A percentile compares a stretch with the other conserved stretches of the same genome.
These are phyloP conservation scores for Torulaspora franciscae DNA, from an alignment of 805 yeast genomes.

Conservation along the genomic window DNA sequence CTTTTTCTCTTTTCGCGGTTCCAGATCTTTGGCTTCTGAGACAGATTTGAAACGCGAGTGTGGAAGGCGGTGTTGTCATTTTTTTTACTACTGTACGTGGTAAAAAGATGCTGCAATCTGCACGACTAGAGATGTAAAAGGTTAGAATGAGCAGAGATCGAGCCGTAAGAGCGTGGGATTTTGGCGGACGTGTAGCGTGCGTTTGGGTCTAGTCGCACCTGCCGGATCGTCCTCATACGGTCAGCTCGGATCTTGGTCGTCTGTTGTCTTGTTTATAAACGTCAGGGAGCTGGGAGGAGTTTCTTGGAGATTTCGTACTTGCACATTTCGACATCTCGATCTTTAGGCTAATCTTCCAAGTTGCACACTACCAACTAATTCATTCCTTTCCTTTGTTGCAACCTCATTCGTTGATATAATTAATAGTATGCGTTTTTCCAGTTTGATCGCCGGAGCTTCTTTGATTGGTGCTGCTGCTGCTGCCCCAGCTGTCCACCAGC, in stretches of 20 bases:
- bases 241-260: neutral
- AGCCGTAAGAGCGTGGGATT: constrained; percentile 1
- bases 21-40: neutral
- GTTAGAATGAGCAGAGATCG: neutral
- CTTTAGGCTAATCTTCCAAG: neutral
- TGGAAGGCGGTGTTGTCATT: neutral
- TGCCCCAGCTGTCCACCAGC: constrained; percentile 58
- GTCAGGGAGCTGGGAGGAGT: neutral
- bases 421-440: constrained; percentile 45
- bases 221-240: neutral
- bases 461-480: constrained; percentile 50
- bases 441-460: constrained; percentile 43
- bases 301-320: neutral
- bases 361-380: constrained; percentile 15
- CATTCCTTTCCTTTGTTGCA: constrained; percentile 13
- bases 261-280: neutral
- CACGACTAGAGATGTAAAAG: neutral
- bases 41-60: neutral
- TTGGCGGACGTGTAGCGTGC: neutral
- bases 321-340: neutral
- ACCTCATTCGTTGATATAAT: constrained; percentile 3
- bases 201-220: constrained; percentile 1
- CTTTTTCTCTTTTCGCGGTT: neutral
- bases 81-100: neutral
- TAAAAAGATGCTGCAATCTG: neutral